A percentile compares a stretch with the other conserved stretches of the same genome.
Conservation (phyloP, 768 basidiomycete genomes). For the Tulasnella sp. region DNA sequence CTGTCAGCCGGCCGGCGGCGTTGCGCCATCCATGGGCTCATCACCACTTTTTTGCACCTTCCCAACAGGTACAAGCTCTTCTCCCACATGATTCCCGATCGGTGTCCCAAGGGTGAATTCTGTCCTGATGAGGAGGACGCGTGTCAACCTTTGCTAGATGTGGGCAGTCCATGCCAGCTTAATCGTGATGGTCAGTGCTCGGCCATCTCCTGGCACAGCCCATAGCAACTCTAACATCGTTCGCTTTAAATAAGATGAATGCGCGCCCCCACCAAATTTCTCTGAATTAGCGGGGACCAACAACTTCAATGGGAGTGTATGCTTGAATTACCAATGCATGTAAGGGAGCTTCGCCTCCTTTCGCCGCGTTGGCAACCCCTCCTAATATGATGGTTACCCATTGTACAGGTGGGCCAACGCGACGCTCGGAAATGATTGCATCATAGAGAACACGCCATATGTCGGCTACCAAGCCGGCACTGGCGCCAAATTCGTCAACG, state of each 20-base stretch:
- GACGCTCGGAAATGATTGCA: slow-evolving; percentile 51
- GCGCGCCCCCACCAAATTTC: slow-evolving; percentile 56
- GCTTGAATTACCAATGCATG: slow-evolving; percentile 77
- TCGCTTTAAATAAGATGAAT: slow-evolving; percentile 50
- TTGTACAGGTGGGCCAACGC: slow-evolving; percentile 62
- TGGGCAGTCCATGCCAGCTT: slow-evolving; percentile 67
- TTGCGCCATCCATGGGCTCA: background rate
- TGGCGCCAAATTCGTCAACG: slow-evolving; percentile 55
- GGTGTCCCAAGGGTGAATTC: slow-evolving; percentile 54
- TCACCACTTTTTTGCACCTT: background rate
- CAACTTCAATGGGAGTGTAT: slow-evolving; percentile 75
- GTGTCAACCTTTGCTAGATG: slow-evolving; percentile 50
- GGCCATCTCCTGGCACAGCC: background rate
- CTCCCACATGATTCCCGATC: slow-evolving; percentile 39
- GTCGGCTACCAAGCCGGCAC: slow-evolving; percentile 46
- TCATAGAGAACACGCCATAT: slow-evolving; percentile 70
- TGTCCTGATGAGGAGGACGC: slow-evolving; percentile 75
- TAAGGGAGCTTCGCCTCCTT: slow-evolving; percentile 28
- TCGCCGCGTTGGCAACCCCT: slow-evolving; percentile 1
- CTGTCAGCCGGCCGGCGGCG: background rate
- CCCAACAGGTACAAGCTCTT: slow-evolving; percentile 16
- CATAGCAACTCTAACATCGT: background rate
- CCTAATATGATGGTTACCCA: slow-evolving; percentile 2
- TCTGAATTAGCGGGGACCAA: slow-evolving; percentile 40
- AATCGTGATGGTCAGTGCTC: slow-evolving; percentile 66